These are phyloP conservation scores for Dactylellina haptotyla DNA, from an alignment of 2,329 filamentous ascomycete genomes.

Conservation along the genomic window DNA sequence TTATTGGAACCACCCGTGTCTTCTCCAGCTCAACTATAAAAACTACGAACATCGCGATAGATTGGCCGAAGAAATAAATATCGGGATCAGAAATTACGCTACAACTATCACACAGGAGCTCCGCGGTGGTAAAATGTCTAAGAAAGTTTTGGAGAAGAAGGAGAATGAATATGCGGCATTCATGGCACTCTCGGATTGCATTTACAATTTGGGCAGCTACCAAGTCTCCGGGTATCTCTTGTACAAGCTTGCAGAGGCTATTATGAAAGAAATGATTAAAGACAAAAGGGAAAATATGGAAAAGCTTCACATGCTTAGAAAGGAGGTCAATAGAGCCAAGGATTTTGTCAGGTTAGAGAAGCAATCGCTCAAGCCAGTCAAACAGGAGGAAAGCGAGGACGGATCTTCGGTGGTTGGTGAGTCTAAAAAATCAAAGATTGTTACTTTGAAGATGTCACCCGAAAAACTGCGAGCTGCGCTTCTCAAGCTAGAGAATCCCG, in stretches of 20 bases:
- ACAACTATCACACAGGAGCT: not conserved
- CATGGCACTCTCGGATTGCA: conserved; percentile 16
- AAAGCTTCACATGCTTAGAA: too few species aligned
- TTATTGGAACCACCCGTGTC: conserved; percentile 12
- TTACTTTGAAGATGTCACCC: too few species aligned
- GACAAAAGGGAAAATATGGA: too few species aligned
- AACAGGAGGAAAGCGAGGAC: too few species aligned
- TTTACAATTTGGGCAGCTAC: conserved; percentile 27
- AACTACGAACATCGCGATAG: not conserved
- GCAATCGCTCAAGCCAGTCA: too few species aligned
- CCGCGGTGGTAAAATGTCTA: not conserved
- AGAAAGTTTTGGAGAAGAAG: not conserved
- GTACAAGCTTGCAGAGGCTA: conserved; percentile 25
- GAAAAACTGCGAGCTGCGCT: too few species aligned
- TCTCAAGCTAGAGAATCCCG: too few species aligned
- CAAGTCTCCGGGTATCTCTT: conserved; percentile 35
- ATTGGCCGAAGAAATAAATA: conserved; percentile 39
- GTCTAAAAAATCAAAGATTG: too few species aligned
- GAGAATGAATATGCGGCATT: conserved; percentile 17
- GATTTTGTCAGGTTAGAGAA: too few species aligned
- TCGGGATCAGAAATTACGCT: conserved; percentile 25
- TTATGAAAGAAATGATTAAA: conserved; percentile 27
- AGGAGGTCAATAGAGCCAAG: too few species aligned
- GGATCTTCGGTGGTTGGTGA: too few species aligned
- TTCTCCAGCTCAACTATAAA: conserved; percentile 8